A percentile compares a stretch with the other conserved stretches of the same genome.
phyloP scores from a whole-genome alignment of 176 grass and related monocot genomes.

The Carex littledalei region DNA sequence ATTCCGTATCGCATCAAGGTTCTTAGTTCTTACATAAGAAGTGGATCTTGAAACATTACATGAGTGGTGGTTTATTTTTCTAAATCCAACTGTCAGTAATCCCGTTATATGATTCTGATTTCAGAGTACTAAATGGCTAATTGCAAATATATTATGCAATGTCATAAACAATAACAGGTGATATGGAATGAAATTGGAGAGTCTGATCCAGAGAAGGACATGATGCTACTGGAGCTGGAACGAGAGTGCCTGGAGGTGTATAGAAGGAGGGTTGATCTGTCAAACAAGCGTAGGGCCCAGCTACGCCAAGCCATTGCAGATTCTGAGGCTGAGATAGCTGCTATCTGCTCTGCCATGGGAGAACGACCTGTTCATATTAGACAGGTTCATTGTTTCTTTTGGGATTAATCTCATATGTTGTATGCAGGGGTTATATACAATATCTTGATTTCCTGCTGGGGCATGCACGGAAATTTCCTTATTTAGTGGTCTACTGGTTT shows the following conservation, averaged over 20 bases:
- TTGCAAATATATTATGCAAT: not conserved
- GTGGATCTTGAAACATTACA: not conserved
- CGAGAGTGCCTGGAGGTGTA: slow-evolving; percentile 53
- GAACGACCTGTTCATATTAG: slow-evolving; percentile 40
- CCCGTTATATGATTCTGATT: too few relatives aligned
- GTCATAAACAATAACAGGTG: slow-evolving; percentile 17
- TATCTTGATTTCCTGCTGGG: not conserved
- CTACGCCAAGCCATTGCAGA: slow-evolving; percentile 60
- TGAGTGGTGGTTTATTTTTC: too few relatives aligned
- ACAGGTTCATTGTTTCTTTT: slow-evolving; percentile 34
- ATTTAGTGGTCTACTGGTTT: not conserved
- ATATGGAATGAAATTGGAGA: slow-evolving; percentile 75
- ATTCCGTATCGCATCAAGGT: not conserved
- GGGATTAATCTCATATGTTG: slow-evolving; percentile 7
- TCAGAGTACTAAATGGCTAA: not conserved
- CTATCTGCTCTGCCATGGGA: slow-evolving; percentile 53
- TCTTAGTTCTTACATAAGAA: not conserved
- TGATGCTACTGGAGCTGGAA: slow-evolving; percentile 53
- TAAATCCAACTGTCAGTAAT: not conserved
- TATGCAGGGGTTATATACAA: not conserved
- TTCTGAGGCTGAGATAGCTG: slow-evolving; percentile 48
- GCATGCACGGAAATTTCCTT: not conserved
- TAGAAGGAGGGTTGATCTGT: slow-evolving; percentile 60
- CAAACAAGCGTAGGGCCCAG: slow-evolving; percentile 54
- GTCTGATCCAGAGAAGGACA: slow-evolving; percentile 39